phyloP scores from a whole-genome alignment of 1,284 basidiomycete genomes.

The Somion occarium region DNA sequence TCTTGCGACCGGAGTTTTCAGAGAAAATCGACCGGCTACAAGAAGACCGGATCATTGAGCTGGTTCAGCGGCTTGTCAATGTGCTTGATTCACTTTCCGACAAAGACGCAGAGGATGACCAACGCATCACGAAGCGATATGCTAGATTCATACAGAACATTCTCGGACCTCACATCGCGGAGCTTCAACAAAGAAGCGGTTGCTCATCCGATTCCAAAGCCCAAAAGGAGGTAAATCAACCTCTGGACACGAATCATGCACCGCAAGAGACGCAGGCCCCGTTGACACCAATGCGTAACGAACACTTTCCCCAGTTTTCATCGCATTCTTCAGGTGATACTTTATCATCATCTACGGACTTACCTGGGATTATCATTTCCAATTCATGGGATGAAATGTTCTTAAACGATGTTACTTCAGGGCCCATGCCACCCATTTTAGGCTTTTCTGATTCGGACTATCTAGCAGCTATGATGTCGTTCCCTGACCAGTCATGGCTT shows the following conservation, averaged over 20 bases:
- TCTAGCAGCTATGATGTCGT: conserved; percentile 9
- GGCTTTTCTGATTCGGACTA: conserved; percentile 6
- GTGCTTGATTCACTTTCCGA: conserved; percentile 17
- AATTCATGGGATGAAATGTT: background rate
- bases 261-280: too few species aligned
- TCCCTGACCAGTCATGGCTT: conserved; percentile 12
- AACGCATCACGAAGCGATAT: conserved; percentile 25
- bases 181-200: background rate
- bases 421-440: conserved; percentile 3
- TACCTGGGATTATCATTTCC: background rate
- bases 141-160: conserved; percentile 26
- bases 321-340: too few species aligned
- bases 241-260: too few species aligned
- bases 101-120: conserved; percentile 20
- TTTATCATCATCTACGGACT: background rate
- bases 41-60: conserved; percentile 22
- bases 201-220: background rate
- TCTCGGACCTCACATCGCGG: conserved; percentile 12
- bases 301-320: too few species aligned
- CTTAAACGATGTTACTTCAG: background rate
- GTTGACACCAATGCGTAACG: too few species aligned
- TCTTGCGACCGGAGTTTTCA: conserved; percentile 26
- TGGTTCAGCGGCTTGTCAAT: conserved; percentile 22
- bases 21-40: conserved; percentile 20
- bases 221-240: too few species aligned